These are phyloP conservation scores for Knufia fluminis DNA, from an alignment of 2,329 filamentous ascomycete species.

Conservation along the genomic window DNA sequence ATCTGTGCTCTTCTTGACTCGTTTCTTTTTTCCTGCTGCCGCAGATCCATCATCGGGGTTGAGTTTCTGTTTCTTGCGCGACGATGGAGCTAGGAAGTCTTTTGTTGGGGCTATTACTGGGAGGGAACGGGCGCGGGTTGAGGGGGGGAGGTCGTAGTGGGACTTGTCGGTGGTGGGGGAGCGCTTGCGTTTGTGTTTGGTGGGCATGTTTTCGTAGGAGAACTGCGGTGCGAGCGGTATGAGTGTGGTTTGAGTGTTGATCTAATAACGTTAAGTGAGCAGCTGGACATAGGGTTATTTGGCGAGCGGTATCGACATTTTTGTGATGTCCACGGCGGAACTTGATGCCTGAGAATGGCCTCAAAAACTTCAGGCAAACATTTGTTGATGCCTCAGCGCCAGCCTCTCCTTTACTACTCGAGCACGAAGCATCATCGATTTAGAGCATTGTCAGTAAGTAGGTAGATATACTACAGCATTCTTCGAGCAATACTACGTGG, in stretches of 20 bases:
- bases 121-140: conserved; percentile 50
- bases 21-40: conserved; percentile 30
- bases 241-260: too few species aligned
- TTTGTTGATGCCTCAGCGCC: neutral
- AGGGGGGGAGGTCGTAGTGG: conserved; percentile 48
- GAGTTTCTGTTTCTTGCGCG: conserved; percentile 28
- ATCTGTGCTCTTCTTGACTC: conserved; percentile 49
- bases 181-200: conserved; percentile 65
- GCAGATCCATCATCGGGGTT: conserved; percentile 13
- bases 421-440: too few species aligned
- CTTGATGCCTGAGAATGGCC: neutral
- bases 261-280: too few species aligned
- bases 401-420: neutral
- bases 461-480: too few species aligned
- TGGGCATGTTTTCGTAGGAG: conserved; percentile 54
- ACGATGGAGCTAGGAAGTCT: conserved; percentile 27
- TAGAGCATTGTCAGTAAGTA: too few species aligned
- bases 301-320: too few species aligned
- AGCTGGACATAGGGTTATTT: too few species aligned
- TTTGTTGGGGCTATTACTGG: conserved; percentile 30
- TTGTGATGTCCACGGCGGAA: too few species aligned
- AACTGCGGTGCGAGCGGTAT: neutral
- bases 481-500: too few species aligned
- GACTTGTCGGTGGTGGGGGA: conserved; percentile 44
- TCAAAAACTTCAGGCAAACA: neutral